Evolutionary conservation across 2,329 filamentous ascomycete genomes (phyloP).

Genomic region (Fusarium vanettenii): DNA sequence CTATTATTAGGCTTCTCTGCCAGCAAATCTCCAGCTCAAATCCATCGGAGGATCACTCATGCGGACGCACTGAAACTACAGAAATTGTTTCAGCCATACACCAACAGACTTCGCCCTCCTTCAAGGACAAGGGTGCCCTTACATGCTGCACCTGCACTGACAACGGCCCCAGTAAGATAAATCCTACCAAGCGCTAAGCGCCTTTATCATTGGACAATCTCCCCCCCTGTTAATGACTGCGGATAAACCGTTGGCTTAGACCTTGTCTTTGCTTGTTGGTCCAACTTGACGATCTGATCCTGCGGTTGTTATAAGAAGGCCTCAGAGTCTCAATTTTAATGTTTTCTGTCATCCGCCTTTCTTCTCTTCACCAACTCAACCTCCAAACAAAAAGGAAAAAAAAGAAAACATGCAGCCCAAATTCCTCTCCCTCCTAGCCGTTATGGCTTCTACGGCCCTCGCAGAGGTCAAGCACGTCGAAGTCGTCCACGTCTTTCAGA

Average conservation of each 20-base stretch:
- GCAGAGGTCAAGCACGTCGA: constrained; percentile 12
- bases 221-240: neutral
- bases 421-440: constrained; percentile 18
- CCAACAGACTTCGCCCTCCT: neutral
- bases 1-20: neutral
- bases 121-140: neutral
- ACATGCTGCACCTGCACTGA: neutral
- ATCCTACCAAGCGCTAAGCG: neutral
- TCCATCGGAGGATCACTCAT: neutral
- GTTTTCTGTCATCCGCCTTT: neutral
- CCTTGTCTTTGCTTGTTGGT: neutral
- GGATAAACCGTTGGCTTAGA: neutral
- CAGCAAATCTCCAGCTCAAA: neutral
- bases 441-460: constrained; percentile 8
- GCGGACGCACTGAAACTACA: neutral
- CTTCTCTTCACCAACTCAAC: neutral
- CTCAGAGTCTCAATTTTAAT: neutral
- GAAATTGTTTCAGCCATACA: neutral
- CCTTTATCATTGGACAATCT: neutral
- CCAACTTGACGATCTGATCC: neutral
- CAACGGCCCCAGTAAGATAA: neutral
- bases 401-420: constrained; percentile 26
- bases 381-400: neutral
- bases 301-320: neutral
- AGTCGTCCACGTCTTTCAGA: constrained; percentile 28